Conservation (phyloP, 164 flowering plant genomes). For the Macadamia integrifolia region DNA sequence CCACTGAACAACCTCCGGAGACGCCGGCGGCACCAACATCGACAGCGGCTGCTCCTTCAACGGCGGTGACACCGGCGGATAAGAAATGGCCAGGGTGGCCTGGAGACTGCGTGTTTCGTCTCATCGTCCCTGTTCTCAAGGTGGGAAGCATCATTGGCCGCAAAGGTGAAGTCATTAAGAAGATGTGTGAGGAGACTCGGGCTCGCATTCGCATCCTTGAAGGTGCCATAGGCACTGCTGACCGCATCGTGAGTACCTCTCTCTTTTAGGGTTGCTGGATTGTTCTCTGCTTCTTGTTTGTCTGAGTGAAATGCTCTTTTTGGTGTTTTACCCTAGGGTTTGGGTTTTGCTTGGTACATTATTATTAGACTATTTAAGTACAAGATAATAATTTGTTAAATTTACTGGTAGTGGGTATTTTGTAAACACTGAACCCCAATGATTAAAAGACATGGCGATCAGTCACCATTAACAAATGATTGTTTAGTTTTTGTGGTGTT, state of each 20-base stretch:
- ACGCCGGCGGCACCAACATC: background rate
- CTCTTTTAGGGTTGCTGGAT: background rate
- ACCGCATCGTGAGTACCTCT: constrained; percentile 60
- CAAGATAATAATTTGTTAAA: too few relatives aligned
- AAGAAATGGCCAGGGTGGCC: constrained; percentile 96
- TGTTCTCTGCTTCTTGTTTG: background rate
- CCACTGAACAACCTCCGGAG: background rate
- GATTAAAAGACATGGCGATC: too few relatives aligned
- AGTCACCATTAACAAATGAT: too few relatives aligned
- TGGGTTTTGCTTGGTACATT: too few relatives aligned
- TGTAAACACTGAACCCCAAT: too few relatives aligned
- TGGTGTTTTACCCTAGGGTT: too few relatives aligned
- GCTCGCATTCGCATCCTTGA: constrained; percentile 88
- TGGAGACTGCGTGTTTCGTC: constrained; percentile 71
- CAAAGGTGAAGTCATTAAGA: constrained; percentile 86
- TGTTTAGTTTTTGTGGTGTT: too few relatives aligned
- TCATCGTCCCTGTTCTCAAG: constrained; percentile 73
- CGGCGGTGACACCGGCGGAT: constrained; percentile 4
- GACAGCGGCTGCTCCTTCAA: background rate
- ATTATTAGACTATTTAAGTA: too few relatives aligned
- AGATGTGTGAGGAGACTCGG: constrained; percentile 82
- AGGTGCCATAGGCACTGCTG: constrained; percentile 55
- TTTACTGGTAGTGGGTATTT: too few relatives aligned
- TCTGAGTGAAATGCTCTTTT: too few relatives aligned
- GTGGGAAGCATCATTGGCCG: constrained; percentile 94